phyloP scores from a whole-genome alignment of 345 rosid species.

The Dipteronia sinensis region DNA sequence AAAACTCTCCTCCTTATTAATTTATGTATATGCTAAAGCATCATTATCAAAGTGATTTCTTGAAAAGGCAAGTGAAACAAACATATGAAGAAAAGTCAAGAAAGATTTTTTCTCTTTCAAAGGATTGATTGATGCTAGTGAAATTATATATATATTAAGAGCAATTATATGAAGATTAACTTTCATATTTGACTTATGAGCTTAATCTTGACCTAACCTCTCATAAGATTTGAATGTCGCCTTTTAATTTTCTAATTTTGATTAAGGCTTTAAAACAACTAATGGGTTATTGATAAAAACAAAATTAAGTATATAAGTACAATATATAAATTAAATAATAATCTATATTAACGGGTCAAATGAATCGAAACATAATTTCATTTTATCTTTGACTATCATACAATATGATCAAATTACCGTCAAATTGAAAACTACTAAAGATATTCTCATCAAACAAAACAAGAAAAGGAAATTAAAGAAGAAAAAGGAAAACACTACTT shows the following conservation, averaged over 20 bases:
- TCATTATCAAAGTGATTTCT: slow-evolving; percentile 19
- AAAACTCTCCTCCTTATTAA: neutral
- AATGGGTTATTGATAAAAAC: neutral
- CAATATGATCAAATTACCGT: neutral
- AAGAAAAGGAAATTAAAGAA: no score
- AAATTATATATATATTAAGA: neutral
- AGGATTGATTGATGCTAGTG: slow-evolving; percentile 1
- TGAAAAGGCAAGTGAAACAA: slow-evolving; percentile 12
- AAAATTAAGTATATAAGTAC: no score
- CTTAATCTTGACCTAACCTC: neutral
- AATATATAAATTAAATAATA: no score
- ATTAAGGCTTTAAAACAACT: neutral
- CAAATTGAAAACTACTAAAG: neutral
- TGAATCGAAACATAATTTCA: no score
- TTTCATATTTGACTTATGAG: neutral
- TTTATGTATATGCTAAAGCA: neutral
- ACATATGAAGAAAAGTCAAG: neutral
- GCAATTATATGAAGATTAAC: neutral
- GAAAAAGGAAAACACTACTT: neutral
- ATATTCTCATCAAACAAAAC: neutral
- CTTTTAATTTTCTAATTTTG: neutral
- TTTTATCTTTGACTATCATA: no score
- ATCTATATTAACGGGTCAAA: no score
- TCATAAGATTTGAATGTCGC: neutral
- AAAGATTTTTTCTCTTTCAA: neutral